Percentiles rank a stretch among this genome's conserved stretches.
Conservation (phyloP, 352 stramenopile genomes). For the Phytophthora tubulina region DNA sequence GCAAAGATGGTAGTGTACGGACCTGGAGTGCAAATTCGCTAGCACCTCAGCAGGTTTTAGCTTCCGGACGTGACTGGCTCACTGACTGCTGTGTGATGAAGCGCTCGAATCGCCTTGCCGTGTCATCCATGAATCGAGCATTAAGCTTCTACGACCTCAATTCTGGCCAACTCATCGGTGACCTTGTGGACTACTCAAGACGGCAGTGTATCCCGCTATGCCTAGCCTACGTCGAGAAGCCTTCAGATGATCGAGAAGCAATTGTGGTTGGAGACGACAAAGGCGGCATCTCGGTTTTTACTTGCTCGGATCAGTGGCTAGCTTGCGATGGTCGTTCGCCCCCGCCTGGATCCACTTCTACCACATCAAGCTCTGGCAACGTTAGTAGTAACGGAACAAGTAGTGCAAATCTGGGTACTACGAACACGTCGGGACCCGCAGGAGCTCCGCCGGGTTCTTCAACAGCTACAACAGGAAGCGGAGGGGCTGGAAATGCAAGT, state of each 20-base stretch:
- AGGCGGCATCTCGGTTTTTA: conserved; percentile 76
- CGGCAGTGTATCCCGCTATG: conserved; percentile 85
- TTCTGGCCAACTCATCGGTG: conserved; percentile 71
- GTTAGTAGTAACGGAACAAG: conserved; percentile 7
- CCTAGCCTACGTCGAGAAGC: conserved; percentile 84
- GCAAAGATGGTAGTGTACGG: conserved; percentile 77
- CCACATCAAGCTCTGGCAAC: conserved; percentile 29
- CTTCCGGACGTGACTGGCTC: conserved; percentile 81
- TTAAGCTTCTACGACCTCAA: conserved; percentile 82
- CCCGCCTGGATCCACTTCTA: conserved; percentile 26
- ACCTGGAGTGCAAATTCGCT: conserved; percentile 82
- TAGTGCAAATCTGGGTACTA: neutral
- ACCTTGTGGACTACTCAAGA: conserved; percentile 81
- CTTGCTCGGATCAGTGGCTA: conserved; percentile 75
- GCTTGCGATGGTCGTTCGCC: conserved; percentile 72
- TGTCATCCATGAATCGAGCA: conserved; percentile 83
- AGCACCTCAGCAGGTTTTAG: conserved; percentile 66
- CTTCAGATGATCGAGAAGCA: conserved; percentile 73
- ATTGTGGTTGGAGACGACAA: conserved; percentile 84
- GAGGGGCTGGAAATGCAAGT: conserved; percentile 22
- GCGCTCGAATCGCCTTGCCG: conserved; percentile 79
- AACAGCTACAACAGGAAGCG: neutral
- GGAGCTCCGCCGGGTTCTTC: conserved; percentile 18
- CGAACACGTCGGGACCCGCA: conserved; percentile 12
- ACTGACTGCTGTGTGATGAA: conserved; percentile 86